A percentile compares a stretch with the other conserved stretches of the same genome.
Evolutionary conservation across 768 basidiomycete genomes (phyloP).

Genomic region (Pilatotrama ljubarskyi): DNA sequence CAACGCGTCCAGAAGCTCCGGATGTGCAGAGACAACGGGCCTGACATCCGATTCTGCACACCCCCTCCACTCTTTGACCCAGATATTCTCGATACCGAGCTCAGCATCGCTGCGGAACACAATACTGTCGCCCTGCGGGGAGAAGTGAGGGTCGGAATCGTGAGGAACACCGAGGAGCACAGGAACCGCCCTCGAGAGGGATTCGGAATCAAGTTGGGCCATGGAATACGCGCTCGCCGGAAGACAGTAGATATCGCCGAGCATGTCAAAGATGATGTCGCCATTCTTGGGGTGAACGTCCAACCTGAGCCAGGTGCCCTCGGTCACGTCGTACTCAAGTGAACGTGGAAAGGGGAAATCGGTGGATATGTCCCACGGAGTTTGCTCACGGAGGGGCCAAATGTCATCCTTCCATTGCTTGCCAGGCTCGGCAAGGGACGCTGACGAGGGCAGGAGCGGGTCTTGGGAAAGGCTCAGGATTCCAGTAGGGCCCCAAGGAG

Average conservation of each 20-base stretch:
- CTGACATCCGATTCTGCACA: constrained; percentile 61
- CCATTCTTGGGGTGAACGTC: constrained; percentile 71
- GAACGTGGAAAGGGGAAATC: constrained; percentile 69
- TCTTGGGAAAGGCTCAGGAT: neutral
- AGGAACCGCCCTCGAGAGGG: constrained; percentile 49
- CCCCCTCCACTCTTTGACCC: constrained; percentile 67
- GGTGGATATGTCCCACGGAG: constrained; percentile 73
- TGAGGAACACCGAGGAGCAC: constrained; percentile 65
- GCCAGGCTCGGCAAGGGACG: constrained; percentile 5
- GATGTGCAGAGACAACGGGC: constrained; percentile 25
- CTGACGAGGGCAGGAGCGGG: neutral
- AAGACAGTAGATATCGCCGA: constrained; percentile 74
- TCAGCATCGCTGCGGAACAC: constrained; percentile 74
- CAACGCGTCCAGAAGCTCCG: constrained; percentile 39
- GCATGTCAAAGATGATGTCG: constrained; percentile 74
- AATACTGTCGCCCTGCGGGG: constrained; percentile 61
- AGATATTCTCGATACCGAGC: constrained; percentile 74
- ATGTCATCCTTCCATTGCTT: constrained; percentile 51
- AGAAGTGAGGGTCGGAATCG: constrained; percentile 74
- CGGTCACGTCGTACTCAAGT: constrained; percentile 65
- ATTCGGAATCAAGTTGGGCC: constrained; percentile 29
- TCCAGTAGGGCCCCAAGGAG: constrained; percentile 5
- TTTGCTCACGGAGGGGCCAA: constrained; percentile 62
- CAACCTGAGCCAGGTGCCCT: constrained; percentile 76
- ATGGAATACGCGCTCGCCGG: constrained; percentile 42